phyloP scores from a whole-genome alignment of 768 basidiomycete genomes.

The Hortiboletus campestris region DNA sequence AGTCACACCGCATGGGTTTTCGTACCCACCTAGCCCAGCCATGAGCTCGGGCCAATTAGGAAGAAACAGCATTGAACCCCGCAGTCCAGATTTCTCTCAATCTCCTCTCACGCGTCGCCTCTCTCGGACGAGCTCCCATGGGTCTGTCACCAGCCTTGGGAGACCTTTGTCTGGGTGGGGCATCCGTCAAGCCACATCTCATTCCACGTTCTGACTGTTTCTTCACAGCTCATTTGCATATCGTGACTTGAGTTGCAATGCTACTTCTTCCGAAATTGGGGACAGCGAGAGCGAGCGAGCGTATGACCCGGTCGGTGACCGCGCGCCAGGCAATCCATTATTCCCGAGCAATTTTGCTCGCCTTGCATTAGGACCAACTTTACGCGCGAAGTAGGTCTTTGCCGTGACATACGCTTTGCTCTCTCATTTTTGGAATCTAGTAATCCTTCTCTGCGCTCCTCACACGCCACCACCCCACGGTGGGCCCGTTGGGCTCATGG shows the following conservation, averaged over 20 bases:
- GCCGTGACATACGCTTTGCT: background rate
- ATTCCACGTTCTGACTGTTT: background rate
- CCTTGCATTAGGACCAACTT: slow-evolving; percentile 62
- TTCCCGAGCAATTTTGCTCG: slow-evolving; percentile 82
- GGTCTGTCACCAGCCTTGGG: slow-evolving; percentile 27
- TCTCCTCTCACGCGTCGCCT: slow-evolving; percentile 22
- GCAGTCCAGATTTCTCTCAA: slow-evolving; percentile 23
- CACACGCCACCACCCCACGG: slow-evolving; percentile 11
- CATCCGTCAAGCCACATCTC: background rate
- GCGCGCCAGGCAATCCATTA: slow-evolving; percentile 70
- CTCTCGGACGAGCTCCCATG: slow-evolving; percentile 26
- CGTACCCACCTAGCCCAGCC: slow-evolving; percentile 22
- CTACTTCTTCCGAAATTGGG: slow-evolving; percentile 21
- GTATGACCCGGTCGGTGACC: slow-evolving; percentile 57
- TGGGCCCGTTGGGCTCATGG: slow-evolving; percentile 29
- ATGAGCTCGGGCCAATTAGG: slow-evolving; percentile 14
- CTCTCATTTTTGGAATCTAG: slow-evolving; percentile 13
- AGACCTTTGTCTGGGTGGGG: slow-evolving; percentile 25
- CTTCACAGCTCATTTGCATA: slow-evolving; percentile 12
- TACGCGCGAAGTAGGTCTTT: slow-evolving; percentile 49
- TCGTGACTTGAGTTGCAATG: slow-evolving; percentile 14
- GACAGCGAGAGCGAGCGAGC: slow-evolving; percentile 30
- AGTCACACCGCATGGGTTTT: slow-evolving; percentile 26
- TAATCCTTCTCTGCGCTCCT: slow-evolving; percentile 25
- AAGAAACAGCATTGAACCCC: slow-evolving; percentile 25